Conservation (phyloP, 176 grass and related monocot genomes). For the Oryza rufipogon region DNA sequence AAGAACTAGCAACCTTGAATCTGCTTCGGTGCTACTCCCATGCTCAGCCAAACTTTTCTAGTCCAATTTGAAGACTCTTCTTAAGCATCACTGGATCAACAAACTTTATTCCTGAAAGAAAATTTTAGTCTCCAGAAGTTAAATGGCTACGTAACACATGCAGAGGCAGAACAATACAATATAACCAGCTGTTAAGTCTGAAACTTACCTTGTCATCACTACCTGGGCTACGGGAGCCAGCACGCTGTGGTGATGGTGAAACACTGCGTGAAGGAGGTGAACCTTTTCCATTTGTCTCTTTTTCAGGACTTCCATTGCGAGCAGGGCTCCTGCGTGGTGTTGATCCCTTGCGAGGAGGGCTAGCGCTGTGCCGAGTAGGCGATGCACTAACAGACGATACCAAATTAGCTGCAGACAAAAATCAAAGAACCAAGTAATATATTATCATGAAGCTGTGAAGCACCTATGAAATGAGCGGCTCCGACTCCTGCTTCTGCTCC, state of each 20-base stretch:
- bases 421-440: background rate
- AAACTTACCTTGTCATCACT: slow-evolving; percentile 42
- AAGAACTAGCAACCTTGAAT: slow-evolving; percentile 58
- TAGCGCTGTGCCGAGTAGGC: slow-evolving; percentile 57
- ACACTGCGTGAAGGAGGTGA: slow-evolving; percentile 48
- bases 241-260: slow-evolving; percentile 45
- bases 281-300: slow-evolving; percentile 40
- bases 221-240: slow-evolving; percentile 38
- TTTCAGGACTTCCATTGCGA: slow-evolving; percentile 40
- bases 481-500: slow-evolving; percentile 37
- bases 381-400: slow-evolving; percentile 54
- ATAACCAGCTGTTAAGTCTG: background rate
- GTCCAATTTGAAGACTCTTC: background rate
- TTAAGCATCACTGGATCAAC: slow-evolving; percentile 7
- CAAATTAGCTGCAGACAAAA: slow-evolving; percentile 30
- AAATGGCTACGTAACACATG: slow-evolving; percentile 7
- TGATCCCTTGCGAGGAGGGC: slow-evolving; percentile 60
- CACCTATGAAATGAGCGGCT: slow-evolving; percentile 59
- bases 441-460: background rate
- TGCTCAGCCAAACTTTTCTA: slow-evolving; percentile 26
- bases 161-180: background rate
- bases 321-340: slow-evolving; percentile 42
- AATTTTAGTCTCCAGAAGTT: slow-evolving; percentile 23
- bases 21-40: slow-evolving; percentile 35
- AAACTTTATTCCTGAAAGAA: slow-evolving; percentile 44